Percentiles rank a stretch among this genome's conserved stretches.
Conservation (phyloP, 75 land plant species). For the Azolla pinnata region DNA sequence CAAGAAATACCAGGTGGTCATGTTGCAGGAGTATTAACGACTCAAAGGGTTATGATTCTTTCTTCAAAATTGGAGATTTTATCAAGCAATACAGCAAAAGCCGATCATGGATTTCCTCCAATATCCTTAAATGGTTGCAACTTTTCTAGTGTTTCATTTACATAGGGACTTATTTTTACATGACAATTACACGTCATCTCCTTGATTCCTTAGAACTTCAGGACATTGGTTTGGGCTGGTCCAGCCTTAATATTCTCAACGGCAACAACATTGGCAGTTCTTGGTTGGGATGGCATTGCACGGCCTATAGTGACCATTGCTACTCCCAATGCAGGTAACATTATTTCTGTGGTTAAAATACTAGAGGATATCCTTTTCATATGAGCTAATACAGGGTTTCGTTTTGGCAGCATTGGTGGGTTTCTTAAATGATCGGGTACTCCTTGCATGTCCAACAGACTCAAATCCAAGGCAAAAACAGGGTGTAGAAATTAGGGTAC, state of each 20-base stretch:
- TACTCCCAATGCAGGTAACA: conserved; percentile 71
- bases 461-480: conserved; percentile 92
- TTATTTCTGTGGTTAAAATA: background rate
- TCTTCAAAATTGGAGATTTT: conserved; percentile 73
- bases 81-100: conserved; percentile 54
- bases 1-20: conserved; percentile 84
- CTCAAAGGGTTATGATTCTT: conserved; percentile 70
- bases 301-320: conserved; percentile 61
- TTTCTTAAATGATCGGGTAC: conserved; percentile 78
- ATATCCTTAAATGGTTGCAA: conserved; percentile 59
- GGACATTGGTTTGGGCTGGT: conserved; percentile 94
- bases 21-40: conserved; percentile 92
- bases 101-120: conserved; percentile 90
- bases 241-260: conserved; percentile 91
- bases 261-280: conserved; percentile 64
- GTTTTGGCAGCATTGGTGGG: conserved; percentile 64
- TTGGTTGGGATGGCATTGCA: conserved; percentile 93
- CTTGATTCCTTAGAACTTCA: too few species aligned
- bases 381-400: background rate
- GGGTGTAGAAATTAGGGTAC: conserved; percentile 76
- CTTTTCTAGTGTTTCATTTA: too few species aligned
- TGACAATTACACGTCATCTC: too few species aligned
- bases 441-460: conserved; percentile 78
- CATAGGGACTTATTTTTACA: too few species aligned
- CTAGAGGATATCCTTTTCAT: background rate